Evolutionary conservation across 1,284 basidiomycete species (phyloP), one percentile per base, ranked within the genome.

Genomic region (Papiliotrema nemorosa): DNA sequence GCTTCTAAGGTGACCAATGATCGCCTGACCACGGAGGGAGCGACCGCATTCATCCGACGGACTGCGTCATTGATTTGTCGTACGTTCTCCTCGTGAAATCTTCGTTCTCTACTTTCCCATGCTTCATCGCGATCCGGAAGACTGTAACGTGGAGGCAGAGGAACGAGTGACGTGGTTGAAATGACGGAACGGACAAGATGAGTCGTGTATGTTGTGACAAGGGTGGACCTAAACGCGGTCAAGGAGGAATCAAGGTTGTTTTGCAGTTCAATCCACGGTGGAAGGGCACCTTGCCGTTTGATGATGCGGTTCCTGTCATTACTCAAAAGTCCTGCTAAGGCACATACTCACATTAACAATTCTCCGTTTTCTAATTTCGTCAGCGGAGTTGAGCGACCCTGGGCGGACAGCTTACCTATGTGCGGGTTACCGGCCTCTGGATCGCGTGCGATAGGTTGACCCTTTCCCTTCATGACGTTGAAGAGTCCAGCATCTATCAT

Each of bases 231-330:
- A 72, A 91, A 91, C 0, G 80, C 74, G 2, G 60, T 63, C 4
- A 86, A 68, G 0, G 85, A 80, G 1, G 70, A 67, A 48, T 86
- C 82, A 29, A 87, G 71, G 52, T 82, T 80, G 53, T 78, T 77
- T 71, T 92, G 90, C 29, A 91, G 64, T 70, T 93, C 90, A 3
- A 94, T 85, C 89, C 89, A 94, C 2, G 89, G 87, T n/a, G 90
- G 91, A 0, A 84, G 82, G 2, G 86, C 88, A 14, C 87, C 88
- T 62, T 91, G 88, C 34, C 84, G 78, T 63, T 90, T 86, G 18
- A 94, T 81, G 52, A 93, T 90, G 13, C 90, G 82, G 64, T 93
- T 93, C 86, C 62, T 69, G 54, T 38, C 34, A 21, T 40, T 10
- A 45, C 27, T 40, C 43, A 47, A 38, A n/a, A 2, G 10, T 47